These are phyloP conservation scores for Trichoderma gracile DNA, from an alignment of 2,329 filamentous ascomycete species.

Conservation along the genomic window DNA sequence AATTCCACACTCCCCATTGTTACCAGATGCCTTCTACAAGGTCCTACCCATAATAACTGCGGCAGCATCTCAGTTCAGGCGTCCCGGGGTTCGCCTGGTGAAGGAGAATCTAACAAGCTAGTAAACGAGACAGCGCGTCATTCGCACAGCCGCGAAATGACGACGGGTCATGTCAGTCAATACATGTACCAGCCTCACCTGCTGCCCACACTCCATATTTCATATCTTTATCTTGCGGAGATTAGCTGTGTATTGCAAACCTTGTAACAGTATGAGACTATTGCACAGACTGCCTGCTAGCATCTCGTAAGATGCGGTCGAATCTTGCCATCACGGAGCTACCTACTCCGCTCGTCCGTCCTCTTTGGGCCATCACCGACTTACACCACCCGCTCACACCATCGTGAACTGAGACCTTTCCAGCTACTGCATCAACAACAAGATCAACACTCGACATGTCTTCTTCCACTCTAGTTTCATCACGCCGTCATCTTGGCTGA, in stretches of 20 bases:
- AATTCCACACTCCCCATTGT: not conserved
- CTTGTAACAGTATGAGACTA: not conserved
- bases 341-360: not conserved
- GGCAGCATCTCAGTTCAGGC: slow-evolving; percentile 13
- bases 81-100: not conserved
- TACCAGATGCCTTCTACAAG: too few relatives aligned
- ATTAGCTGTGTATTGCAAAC: not conserved
- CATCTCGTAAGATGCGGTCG: not conserved
- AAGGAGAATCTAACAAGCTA: not conserved
- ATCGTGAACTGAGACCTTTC: not conserved
- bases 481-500: not conserved
- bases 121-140: not conserved
- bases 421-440: not conserved
- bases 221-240: slow-evolving; percentile 6
- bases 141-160: slow-evolving; percentile 15
- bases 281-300: not conserved
- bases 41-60: not conserved
- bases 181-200: not conserved
- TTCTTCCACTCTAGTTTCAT: not conserved
- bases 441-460: not conserved
- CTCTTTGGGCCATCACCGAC: not conserved
- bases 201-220: not conserved
- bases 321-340: not conserved
- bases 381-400: not conserved
- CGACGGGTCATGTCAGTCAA: slow-evolving; percentile 1